Evolutionary conservation across 2,329 filamentous ascomycete species (phyloP), one percentile per base, ranked within the genome.

Genomic region (Neoscytalidium dimidiatum): DNA sequence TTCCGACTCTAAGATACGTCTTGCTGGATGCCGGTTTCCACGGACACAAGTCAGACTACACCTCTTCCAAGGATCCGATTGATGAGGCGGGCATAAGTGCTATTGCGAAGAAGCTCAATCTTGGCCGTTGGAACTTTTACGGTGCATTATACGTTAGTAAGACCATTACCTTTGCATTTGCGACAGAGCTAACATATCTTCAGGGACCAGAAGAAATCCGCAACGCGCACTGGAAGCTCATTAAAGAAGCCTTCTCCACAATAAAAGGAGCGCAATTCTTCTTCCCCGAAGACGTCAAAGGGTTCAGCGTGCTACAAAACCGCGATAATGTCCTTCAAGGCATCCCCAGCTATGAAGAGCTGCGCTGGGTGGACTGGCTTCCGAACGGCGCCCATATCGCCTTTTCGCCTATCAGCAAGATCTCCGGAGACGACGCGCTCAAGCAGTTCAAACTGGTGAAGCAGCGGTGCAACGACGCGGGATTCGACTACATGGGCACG

Each of bases 51-150:
- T 72, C 73, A 6, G 71, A 70, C 23, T 75, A 74, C 35, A 69
- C 67, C 0, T 65, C 68, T 13, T 69, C 67, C 1, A 67, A 72
- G n/a, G 72, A 72, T 13, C 76, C 78, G 0, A 68, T 83, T 1
- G 74, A 67, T 1, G 78, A 82, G 29, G 73, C 69, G 1, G 79
- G 80, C 43, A 66, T 82, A 3, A 79, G 82, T 38, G 70, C 64
- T 1, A 80, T 83, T 5, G 79, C 79, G 2, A 68, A 71, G 28
- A 73, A 77, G 52, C 75, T 82, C 8, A 72, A 72, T 29, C 71
- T 82, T 0, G 80, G 80, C n/a, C 70, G 78, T 1, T 83, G 81
- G 81, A 79, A 80, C 60, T 82, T 82, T 69, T 83, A 83, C 68
- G 80, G 80, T 11, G 79, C 80, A 21, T 70, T 72, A n/a, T 72